Conservation (phyloP, 345 rosid species). For the Diplotaxis tenuifolia region DNA sequence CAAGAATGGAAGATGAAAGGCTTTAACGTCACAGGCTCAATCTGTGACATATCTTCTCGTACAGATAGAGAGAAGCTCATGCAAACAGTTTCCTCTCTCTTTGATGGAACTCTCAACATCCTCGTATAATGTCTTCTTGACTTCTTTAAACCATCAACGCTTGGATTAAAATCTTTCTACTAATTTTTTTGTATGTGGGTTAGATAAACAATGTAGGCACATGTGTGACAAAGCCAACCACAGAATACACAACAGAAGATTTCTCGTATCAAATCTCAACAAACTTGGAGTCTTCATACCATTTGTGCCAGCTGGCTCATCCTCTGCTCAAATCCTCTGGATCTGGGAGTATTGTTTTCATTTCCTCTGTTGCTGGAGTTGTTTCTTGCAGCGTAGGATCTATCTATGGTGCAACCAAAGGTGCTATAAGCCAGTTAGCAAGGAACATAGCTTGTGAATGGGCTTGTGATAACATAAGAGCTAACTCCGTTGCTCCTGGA, state of each 20-base stretch:
- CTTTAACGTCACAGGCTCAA: slow-evolving; percentile 11
- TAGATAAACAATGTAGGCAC: slow-evolving; percentile 77
- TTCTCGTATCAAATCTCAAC: slow-evolving; percentile 53
- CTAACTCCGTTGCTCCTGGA: slow-evolving; percentile 19
- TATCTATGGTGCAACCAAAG: slow-evolving; percentile 37
- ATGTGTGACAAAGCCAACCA: slow-evolving; percentile 53
- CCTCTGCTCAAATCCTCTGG: slow-evolving; percentile 62
- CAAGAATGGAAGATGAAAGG: slow-evolving; percentile 15
- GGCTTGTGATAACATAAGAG: slow-evolving; percentile 14
- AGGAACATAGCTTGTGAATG: slow-evolving; percentile 28
- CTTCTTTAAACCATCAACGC: neutral
- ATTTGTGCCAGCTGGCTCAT: slow-evolving; percentile 67
- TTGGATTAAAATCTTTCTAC: neutral
- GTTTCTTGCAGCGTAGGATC: slow-evolving; percentile 30
- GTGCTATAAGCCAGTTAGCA: slow-evolving; percentile 15
- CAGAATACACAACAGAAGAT: slow-evolving; percentile 53
- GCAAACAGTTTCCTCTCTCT: slow-evolving; percentile 6
- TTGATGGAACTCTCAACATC: slow-evolving; percentile 8
- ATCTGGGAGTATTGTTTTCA: slow-evolving; percentile 60
- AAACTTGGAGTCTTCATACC: slow-evolving; percentile 70
- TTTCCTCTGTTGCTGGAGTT: slow-evolving; percentile 60
- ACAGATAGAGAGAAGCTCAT: slow-evolving; percentile 10
- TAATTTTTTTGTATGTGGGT: neutral
- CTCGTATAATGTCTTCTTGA: neutral
- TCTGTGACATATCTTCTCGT: slow-evolving; percentile 13